phyloP scores from a whole-genome alignment of 2,329 filamentous ascomycete genomes.

The Aspergillus felis region DNA sequence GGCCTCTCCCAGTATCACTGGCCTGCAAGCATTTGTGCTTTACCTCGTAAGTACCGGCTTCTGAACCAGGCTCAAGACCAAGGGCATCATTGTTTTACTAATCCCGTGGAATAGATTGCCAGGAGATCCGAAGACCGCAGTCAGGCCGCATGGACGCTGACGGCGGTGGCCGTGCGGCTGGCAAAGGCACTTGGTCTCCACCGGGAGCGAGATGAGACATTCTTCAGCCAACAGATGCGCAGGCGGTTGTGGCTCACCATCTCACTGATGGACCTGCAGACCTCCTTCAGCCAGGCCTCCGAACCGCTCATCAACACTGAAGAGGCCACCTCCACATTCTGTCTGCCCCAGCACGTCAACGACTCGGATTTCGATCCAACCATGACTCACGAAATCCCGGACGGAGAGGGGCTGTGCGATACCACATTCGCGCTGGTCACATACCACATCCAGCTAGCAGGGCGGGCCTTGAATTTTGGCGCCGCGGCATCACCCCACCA shows the following conservation, averaged over 20 bases:
- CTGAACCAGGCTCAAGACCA: background rate
- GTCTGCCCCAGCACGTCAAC: slow-evolving; percentile 18
- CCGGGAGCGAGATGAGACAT: slow-evolving; percentile 16
- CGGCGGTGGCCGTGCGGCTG: slow-evolving; percentile 26
- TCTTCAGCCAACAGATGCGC: slow-evolving; percentile 6
- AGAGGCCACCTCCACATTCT: slow-evolving; percentile 4
- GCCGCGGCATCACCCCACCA: background rate
- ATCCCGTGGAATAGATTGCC: slow-evolving; percentile 5
- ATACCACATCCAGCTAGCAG: slow-evolving; percentile 19
- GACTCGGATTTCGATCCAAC: slow-evolving; percentile 22
- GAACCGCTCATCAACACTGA: slow-evolving; percentile 13
- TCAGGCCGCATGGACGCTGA: slow-evolving; percentile 26
- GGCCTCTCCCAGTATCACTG: slow-evolving; percentile 14
- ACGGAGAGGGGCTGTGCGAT: slow-evolving; percentile 23
- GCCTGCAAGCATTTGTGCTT: slow-evolving; percentile 20
- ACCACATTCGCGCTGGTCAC: slow-evolving; percentile 27
- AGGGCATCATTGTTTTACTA: background rate
- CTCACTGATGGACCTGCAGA: slow-evolving; percentile 5
- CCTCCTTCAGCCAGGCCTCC: slow-evolving; percentile 1
- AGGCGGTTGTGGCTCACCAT: slow-evolving; percentile 6
- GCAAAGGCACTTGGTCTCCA: slow-evolving; percentile 22
- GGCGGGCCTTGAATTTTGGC: slow-evolving; percentile 15
- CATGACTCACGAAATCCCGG: slow-evolving; percentile 7
- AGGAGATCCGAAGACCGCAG: slow-evolving; percentile 22
- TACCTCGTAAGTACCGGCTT: slow-evolving; percentile 14